These are phyloP conservation scores for Yarrowia keelungensis DNA, from an alignment of 805 yeast genomes.

Conservation along the genomic window DNA sequence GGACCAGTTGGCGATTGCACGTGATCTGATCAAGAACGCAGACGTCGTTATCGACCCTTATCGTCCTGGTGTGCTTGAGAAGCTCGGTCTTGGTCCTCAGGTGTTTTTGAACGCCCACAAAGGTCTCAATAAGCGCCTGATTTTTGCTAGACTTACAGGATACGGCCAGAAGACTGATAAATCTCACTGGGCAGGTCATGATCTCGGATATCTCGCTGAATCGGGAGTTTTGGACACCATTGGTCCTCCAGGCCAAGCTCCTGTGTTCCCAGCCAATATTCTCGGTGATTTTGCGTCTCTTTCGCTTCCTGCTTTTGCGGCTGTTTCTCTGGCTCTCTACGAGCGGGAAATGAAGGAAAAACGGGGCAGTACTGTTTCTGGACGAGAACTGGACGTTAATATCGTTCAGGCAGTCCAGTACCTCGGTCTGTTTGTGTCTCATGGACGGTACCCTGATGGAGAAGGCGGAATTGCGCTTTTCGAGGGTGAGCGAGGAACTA, in stretches of 20 bases:
- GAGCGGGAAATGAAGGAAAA: conserved; percentile 31
- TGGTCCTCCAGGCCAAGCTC: conserved; percentile 41
- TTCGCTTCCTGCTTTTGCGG: conserved; percentile 41
- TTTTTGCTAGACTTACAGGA: conserved; percentile 38
- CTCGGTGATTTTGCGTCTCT: conserved; percentile 42
- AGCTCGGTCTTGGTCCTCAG: conserved; percentile 22
- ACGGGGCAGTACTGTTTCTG: conserved; percentile 10
- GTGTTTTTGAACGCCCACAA: conserved; percentile 34
- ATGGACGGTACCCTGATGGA: conserved; percentile 30
- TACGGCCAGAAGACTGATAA: conserved; percentile 34
- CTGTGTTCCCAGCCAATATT: conserved; percentile 40
- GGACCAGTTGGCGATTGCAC: conserved; percentile 26
- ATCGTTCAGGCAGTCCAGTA: conserved; percentile 41
- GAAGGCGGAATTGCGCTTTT: conserved; percentile 27
- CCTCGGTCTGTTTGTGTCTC: conserved; percentile 39
- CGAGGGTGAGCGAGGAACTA: conserved; percentile 40
- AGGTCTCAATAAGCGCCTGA: conserved; percentile 37
- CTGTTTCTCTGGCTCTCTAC: conserved; percentile 39
- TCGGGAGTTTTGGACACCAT: conserved; percentile 40
- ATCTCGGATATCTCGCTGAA: conserved; percentile 41
- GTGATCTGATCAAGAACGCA: conserved; percentile 18
- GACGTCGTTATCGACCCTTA: conserved; percentile 34
- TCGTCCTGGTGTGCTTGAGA: conserved; percentile 32
- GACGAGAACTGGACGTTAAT: conserved; percentile 41
- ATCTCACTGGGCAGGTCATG: conserved; percentile 39